A percentile compares a stretch with the other conserved stretches of the same genome.
Evolutionary conservation across 345 rosid species (phyloP).

Genomic region (Bretschneidera sinensis): DNA sequence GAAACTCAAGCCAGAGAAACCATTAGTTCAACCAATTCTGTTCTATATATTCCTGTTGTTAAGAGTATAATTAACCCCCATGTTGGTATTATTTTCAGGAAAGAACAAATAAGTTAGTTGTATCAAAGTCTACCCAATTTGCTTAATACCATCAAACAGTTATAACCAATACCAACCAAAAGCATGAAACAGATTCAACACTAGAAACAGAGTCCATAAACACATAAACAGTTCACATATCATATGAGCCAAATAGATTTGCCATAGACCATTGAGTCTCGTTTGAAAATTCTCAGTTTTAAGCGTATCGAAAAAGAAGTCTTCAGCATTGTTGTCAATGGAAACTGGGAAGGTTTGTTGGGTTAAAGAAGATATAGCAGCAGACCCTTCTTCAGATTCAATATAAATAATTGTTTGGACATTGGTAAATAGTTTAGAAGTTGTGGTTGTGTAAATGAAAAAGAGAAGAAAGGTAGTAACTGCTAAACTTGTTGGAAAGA

Average conservation of each 20-base stretch:
- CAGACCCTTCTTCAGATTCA: not conserved
- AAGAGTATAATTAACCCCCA: too few relatives aligned
- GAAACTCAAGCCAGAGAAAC: too few relatives aligned
- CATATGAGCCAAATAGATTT: constrained; percentile 15
- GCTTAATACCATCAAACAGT: too few relatives aligned
- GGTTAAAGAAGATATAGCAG: not conserved
- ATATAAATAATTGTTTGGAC: constrained; percentile 17
- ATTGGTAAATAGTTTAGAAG: constrained; percentile 32
- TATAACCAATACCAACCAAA: constrained; percentile 29
- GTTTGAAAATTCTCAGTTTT: constrained; percentile 7
- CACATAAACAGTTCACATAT: not conserved
- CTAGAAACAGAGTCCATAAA: not conserved
- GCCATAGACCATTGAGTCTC: constrained; percentile 11
- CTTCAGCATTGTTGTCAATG: constrained; percentile 11
- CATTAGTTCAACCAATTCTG: too few relatives aligned
- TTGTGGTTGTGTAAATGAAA: constrained; percentile 36
- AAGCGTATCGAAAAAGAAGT: constrained; percentile 11
- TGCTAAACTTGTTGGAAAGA: constrained; percentile 38
- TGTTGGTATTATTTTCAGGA: too few relatives aligned
- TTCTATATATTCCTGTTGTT: too few relatives aligned
- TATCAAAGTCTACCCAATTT: too few relatives aligned
- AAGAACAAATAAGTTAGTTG: too few relatives aligned
- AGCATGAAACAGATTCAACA: not conserved
- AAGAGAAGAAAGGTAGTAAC: constrained; percentile 31
- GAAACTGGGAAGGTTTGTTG: constrained; percentile 12